phyloP scores from a whole-genome alignment of 1,284 basidiomycete genomes.

The Leccinum ponderosum region DNA sequence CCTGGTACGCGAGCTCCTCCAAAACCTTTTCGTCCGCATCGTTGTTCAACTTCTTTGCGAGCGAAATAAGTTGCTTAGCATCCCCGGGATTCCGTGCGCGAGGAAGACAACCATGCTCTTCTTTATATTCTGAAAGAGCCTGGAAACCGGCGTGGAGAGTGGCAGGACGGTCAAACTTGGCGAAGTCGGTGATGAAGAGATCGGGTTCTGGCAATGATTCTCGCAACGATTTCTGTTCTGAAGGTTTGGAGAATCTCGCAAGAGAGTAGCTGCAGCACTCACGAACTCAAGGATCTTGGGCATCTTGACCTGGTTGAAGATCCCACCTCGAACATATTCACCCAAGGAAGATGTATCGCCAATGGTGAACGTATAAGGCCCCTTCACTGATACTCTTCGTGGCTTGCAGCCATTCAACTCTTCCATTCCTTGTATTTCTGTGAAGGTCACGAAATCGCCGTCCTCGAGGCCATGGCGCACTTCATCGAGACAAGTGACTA shows the following conservation, averaged over 20 bases:
- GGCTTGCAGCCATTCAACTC: conserved; percentile 91
- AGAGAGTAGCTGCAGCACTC: conserved; percentile 34
- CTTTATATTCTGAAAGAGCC: conserved; percentile 83
- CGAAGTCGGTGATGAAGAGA: conserved; percentile 94
- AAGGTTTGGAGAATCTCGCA: conserved; percentile 3
- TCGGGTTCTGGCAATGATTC: conserved; percentile 87
- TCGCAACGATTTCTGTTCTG: conserved; percentile 83
- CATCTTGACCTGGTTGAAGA: conserved; percentile 99
- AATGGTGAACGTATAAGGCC: conserved; percentile 94
- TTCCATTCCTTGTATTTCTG: conserved; percentile 96
- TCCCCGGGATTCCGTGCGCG: conserved; percentile 85
- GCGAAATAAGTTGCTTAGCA: conserved; percentile 66
- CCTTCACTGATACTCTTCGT: conserved; percentile 91
- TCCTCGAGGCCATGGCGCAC: conserved; percentile 97
- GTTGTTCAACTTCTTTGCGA: conserved; percentile 79
- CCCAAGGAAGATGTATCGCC: conserved; percentile 84
- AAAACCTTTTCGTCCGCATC: conserved; percentile 83
- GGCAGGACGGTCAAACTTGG: conserved; percentile 93
- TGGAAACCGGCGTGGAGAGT: conserved; percentile 95
- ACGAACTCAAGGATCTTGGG: conserved; percentile 95
- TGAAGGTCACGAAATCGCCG: conserved; percentile 97
- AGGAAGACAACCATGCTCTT: conserved; percentile 73
- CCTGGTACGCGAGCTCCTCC: conserved; percentile 89
- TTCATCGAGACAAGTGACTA: conserved; percentile 97
- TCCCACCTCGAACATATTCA: conserved; percentile 87